These are phyloP conservation scores for Selaginella tamariscina DNA, from an alignment of 75 land plant genomes.

Conservation along the genomic window DNA sequence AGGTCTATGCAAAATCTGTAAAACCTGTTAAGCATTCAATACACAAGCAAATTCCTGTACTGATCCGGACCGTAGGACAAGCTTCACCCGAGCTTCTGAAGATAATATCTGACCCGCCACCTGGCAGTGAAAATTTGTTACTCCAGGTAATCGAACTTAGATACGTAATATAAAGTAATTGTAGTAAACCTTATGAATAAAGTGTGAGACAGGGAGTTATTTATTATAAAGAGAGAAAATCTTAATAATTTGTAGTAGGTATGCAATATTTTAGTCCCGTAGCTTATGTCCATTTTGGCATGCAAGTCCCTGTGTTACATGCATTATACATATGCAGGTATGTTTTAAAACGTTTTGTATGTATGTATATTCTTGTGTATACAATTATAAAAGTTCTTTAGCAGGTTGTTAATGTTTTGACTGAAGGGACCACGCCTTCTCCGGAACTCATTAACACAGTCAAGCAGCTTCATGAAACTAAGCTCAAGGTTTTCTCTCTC, in stretches of 20 bases:
- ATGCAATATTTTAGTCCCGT: too few relatives aligned
- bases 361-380: too few relatives aligned
- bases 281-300: too few relatives aligned
- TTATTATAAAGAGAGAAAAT: too few relatives aligned
- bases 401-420: slow-evolving; percentile 75
- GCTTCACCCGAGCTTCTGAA: slow-evolving; percentile 67
- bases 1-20: slow-evolving; percentile 39
- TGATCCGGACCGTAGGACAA: slow-evolving; percentile 70
- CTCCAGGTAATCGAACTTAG: slow-evolving; percentile 53
- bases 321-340: too few relatives aligned
- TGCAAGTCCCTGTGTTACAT: too few relatives aligned
- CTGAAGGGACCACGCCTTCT: slow-evolving; percentile 68
- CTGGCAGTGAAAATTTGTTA: slow-evolving; percentile 64
- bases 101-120: slow-evolving; percentile 77
- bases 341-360: neutral
- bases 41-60: slow-evolving; percentile 64
- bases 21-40: slow-evolving; percentile 75
- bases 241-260: too few relatives aligned
- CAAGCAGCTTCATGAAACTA: slow-evolving; percentile 53
- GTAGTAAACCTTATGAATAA: too few relatives aligned
- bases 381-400: too few relatives aligned
- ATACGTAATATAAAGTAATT: too few relatives aligned
- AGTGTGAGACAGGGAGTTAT: too few relatives aligned
- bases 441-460: slow-evolving; percentile 52
- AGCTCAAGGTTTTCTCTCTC: slow-evolving; percentile 42